Percentiles rank a stretch among this genome's conserved stretches.
These are phyloP conservation scores for Phyllostachys edulis DNA, from an alignment of 176 grass and related monocot genomes.

Conservation along the genomic window DNA sequence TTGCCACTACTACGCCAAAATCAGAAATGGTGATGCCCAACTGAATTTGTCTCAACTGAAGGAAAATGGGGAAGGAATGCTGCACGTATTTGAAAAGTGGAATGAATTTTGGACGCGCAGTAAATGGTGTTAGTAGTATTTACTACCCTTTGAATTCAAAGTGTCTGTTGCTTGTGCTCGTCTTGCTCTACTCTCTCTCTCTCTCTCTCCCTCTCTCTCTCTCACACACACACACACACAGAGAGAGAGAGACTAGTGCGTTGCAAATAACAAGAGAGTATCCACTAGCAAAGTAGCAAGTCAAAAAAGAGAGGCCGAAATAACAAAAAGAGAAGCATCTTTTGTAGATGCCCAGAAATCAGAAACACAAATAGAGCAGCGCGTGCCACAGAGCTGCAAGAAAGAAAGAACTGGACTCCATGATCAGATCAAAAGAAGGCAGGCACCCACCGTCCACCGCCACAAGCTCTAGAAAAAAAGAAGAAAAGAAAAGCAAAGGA, in stretches of 20 bases:
- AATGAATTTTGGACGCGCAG: not conserved
- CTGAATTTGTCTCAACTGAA: too few species aligned
- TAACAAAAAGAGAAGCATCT: slow-evolving; percentile 29
- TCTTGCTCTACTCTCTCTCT: not conserved
- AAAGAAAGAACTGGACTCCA: slow-evolving; percentile 1
- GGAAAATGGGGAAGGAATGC: too few species aligned
- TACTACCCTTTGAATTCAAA: not conserved
- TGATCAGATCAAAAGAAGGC: not conserved
- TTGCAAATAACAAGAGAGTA: not conserved
- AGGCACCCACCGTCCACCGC: not conserved
- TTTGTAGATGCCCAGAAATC: slow-evolving; percentile 17
- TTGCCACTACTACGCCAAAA: too few species aligned
- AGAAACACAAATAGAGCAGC: not conserved
- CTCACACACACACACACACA: too few species aligned
- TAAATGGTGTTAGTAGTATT: not conserved
- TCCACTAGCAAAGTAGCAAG: not conserved
- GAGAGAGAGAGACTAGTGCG: not conserved
- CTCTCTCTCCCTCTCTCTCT: not conserved
- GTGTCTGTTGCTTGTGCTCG: too few species aligned
- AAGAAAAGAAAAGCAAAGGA: not conserved
- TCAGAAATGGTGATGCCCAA: too few species aligned
- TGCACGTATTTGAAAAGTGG: not conserved
- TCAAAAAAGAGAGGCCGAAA: not conserved
- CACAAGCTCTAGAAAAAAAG: not conserved
- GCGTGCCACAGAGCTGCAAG: slow-evolving; percentile 20